These are phyloP conservation scores for Apophysomyces sp. DNA, from an alignment of 371 early-diverging fungal species.

Conservation along the genomic window DNA sequence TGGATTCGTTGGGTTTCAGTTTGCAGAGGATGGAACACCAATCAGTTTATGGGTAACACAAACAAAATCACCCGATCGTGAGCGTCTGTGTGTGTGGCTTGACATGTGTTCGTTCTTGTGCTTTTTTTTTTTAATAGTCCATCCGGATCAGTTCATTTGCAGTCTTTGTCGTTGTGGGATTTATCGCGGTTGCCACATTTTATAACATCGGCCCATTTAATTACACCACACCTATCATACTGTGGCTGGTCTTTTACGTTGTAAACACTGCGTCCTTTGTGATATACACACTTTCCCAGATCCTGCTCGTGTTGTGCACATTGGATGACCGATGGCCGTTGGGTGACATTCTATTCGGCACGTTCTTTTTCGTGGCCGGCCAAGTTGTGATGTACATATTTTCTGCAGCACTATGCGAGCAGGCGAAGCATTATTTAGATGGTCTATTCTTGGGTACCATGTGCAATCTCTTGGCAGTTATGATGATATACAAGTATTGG, in stretches of 20 bases:
- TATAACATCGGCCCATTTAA: conserved; percentile 60
- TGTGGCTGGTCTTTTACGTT: conserved; percentile 78
- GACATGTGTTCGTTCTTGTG: conserved; percentile 3
- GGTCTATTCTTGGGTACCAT: conserved; percentile 86
- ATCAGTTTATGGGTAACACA: conserved; percentile 49
- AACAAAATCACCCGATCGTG: conserved; percentile 4
- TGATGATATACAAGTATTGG: conserved; percentile 98
- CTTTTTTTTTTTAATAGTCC: conserved; percentile 47
- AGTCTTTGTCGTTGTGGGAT: conserved; percentile 61
- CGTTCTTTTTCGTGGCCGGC: conserved; percentile 74
- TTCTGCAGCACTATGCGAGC: conserved; percentile 68
- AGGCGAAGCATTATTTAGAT: conserved; percentile 85
- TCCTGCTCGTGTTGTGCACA: conserved; percentile 81
- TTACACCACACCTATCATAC: conserved; percentile 56
- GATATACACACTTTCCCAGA: conserved; percentile 77
- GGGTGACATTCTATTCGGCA: conserved; percentile 75
- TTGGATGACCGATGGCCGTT: conserved; percentile 91
- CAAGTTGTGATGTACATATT: conserved; percentile 70
- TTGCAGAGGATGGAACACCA: conserved; percentile 91
- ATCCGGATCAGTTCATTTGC: conserved; percentile 68
- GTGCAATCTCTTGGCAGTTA: conserved; percentile 79
- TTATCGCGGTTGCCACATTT: conserved; percentile 80
- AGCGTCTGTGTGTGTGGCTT: not conserved
- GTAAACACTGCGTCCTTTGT: conserved; percentile 68
- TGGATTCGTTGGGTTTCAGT: conserved; percentile 91